These are phyloP conservation scores for Aspergillus vadensis DNA, from an alignment of 2,329 filamentous ascomycete genomes.

Conservation along the genomic window DNA sequence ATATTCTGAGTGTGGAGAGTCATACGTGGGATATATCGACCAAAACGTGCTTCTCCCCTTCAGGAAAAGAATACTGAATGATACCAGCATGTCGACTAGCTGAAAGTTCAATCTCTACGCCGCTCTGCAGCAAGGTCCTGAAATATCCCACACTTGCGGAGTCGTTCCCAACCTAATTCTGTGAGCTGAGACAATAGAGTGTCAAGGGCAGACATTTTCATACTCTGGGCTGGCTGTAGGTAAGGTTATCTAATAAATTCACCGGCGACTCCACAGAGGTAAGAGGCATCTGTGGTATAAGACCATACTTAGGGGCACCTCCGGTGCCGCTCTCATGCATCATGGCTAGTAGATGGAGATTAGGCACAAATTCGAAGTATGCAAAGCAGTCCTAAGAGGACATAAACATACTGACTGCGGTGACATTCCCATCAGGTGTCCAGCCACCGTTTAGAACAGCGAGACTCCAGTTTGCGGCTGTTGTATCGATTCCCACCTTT, in stretches of 20 bases:
- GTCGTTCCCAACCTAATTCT: slow-evolving; percentile 47
- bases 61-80: slow-evolving; percentile 65
- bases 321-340: slow-evolving; percentile 56
- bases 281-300: slow-evolving; percentile 40
- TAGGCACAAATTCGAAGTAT: not conserved
- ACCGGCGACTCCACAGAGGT: slow-evolving; percentile 41
- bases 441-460: slow-evolving; percentile 48
- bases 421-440: slow-evolving; percentile 52
- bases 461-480: slow-evolving; percentile 37
- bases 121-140: slow-evolving; percentile 58
- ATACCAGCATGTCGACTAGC: slow-evolving; percentile 64
- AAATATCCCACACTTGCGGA: slow-evolving; percentile 65
- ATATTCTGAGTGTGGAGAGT: not conserved
- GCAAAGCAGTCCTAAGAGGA: not conserved
- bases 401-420: slow-evolving; percentile 45
- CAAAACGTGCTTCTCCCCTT: slow-evolving; percentile 59
- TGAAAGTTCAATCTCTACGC: slow-evolving; percentile 66
- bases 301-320: slow-evolving; percentile 44
- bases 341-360: slow-evolving; percentile 22
- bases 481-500: slow-evolving; percentile 47
- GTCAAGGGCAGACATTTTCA: not conserved
- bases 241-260: slow-evolving; percentile 46
- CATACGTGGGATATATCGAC: slow-evolving; percentile 57
- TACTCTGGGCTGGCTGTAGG: slow-evolving; percentile 61
- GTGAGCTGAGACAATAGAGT: not conserved